Evolutionary conservation across 441 rosid species (phyloP).

Genomic region (Croton laevigatus): DNA sequence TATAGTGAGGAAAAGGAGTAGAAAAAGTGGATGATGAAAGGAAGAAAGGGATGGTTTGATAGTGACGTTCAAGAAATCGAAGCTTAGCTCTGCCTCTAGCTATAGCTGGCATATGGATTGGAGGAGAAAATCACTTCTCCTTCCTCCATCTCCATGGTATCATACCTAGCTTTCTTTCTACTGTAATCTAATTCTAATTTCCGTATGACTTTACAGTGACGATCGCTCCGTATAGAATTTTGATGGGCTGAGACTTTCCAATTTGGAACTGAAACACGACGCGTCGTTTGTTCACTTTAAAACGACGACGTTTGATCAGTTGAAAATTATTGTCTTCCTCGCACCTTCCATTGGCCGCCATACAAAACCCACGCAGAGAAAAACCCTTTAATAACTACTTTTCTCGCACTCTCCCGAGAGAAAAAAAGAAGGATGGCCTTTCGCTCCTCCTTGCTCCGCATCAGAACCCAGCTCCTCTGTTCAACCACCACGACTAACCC

Average conservation of each 20-base stretch:
- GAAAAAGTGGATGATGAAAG: neutral
- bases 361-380: neutral
- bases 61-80: neutral
- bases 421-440: conserved; percentile 34
- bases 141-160: neutral
- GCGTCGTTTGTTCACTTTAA: no score
- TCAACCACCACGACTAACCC: conserved; percentile 18
- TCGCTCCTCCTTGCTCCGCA: conserved; percentile 47
- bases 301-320: neutral
- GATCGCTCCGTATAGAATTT: no score
- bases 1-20: neutral
- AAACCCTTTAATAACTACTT: neutral
- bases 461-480: conserved; percentile 46
- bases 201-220: no score
- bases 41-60: conserved; percentile 17
- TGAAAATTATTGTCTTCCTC: neutral
- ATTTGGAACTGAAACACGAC: no score
- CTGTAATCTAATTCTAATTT: neutral
- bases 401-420: conserved; percentile 10
- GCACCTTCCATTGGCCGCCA: neutral
- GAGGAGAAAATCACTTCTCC: neutral
- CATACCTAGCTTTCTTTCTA: conserved; percentile 18
- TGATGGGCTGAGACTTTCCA: no score
- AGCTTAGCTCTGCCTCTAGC: neutral
- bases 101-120: no score